Conservation (phyloP, 1,284 basidiomycete species). For the Irpex sp. region DNA sequence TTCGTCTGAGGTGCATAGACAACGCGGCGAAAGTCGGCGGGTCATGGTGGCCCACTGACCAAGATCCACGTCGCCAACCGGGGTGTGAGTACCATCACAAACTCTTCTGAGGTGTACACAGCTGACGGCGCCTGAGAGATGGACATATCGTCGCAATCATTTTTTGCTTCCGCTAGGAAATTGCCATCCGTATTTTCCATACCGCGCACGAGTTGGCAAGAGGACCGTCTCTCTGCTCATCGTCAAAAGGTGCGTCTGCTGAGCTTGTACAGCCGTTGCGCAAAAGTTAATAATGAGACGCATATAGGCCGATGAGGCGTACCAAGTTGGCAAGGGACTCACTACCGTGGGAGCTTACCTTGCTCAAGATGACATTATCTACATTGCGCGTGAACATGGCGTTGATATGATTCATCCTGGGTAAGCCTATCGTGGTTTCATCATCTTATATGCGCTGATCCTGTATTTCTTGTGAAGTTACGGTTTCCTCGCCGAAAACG, state of each 20-base stretch:
- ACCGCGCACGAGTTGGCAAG: slow-evolving; percentile 98
- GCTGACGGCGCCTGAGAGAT: slow-evolving; percentile 7
- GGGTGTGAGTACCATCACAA: slow-evolving; percentile 56
- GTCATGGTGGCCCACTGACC: slow-evolving; percentile 84
- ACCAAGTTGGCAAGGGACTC: slow-evolving; percentile 94
- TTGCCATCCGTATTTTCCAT: slow-evolving; percentile 97
- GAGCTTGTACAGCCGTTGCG: background rate
- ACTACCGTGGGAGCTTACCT: slow-evolving; percentile 97
- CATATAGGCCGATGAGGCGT: slow-evolving; percentile 90
- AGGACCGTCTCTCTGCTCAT: slow-evolving; percentile 96
- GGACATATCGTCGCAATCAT: background rate
- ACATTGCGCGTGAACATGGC: slow-evolving; percentile 90
- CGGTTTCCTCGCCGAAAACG: slow-evolving; percentile 98
- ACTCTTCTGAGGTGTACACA: background rate
- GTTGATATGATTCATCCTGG: slow-evolving; percentile 99
- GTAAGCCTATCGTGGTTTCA: slow-evolving; percentile 36
- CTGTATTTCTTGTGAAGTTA: slow-evolving; percentile 52
- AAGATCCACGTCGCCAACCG: slow-evolving; percentile 96
- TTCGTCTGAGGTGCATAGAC: too few species aligned
- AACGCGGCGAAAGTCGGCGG: slow-evolving; percentile 87
- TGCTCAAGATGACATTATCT: slow-evolving; percentile 95
- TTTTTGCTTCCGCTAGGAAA: slow-evolving; percentile 64
- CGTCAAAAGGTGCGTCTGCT: slow-evolving; percentile 77
- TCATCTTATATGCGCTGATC: slow-evolving; percentile 10
- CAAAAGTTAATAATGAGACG: background rate